These are phyloP conservation scores for Ustilago curta DNA, from an alignment of 1,284 basidiomycete species.

Conservation along the genomic window DNA sequence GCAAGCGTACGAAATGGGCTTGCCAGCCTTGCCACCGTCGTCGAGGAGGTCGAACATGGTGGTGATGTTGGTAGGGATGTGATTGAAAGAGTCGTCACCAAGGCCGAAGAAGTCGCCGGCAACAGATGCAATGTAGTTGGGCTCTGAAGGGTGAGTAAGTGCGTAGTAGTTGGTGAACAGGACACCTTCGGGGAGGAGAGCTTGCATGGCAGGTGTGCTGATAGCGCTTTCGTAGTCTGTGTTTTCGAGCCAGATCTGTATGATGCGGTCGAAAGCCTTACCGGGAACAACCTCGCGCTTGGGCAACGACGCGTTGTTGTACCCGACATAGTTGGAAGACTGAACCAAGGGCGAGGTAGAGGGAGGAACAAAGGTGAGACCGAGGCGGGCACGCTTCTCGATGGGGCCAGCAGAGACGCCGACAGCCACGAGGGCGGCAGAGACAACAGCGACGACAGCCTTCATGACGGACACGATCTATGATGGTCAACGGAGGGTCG, in stretches of 20 bases:
- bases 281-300: conserved; percentile 71
- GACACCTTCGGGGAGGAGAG: conserved; percentile 72
- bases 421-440: conserved; percentile 76
- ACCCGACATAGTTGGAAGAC: conserved; percentile 70
- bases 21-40: conserved; percentile 70
- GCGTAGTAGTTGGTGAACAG: conserved; percentile 74
- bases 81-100: conserved; percentile 72
- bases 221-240: conserved; percentile 72
- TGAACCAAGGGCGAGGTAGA: conserved; percentile 69
- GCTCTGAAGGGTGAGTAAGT: conserved; percentile 75
- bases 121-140: conserved; percentile 72
- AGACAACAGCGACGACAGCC: conserved; percentile 86
- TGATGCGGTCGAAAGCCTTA: conserved; percentile 74
- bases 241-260: conserved; percentile 75
- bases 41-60: conserved; percentile 78
- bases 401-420: conserved; percentile 35
- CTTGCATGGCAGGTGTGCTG: conserved; percentile 71
- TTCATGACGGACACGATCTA: conserved; percentile 13
- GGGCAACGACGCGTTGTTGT: conserved; percentile 71
- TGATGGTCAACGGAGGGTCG: neutral
- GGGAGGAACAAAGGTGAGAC: conserved; percentile 71
- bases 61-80: conserved; percentile 71
- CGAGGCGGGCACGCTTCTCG: conserved; percentile 51
- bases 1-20: conserved; percentile 71
- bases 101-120: conserved; percentile 77